Evolutionary conservation across 2,329 filamentous ascomycete species (phyloP).

Genomic region (Cladosporium oxysporum): DNA sequence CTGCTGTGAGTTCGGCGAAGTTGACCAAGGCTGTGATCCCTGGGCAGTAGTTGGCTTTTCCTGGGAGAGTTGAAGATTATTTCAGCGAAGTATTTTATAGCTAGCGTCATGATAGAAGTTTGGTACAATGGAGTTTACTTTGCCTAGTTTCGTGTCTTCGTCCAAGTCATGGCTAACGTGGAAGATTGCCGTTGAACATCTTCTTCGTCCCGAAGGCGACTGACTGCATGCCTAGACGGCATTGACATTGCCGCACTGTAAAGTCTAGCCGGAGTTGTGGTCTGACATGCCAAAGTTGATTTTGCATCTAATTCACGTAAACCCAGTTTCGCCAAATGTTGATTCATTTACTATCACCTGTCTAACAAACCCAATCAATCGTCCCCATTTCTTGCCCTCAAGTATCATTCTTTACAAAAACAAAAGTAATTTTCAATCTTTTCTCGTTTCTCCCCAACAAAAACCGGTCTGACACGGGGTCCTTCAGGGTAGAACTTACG

Average conservation of each 20-base stretch:
- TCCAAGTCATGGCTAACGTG: background rate
- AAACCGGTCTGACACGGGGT: background rate
- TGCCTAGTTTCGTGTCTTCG: background rate
- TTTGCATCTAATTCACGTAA: background rate
- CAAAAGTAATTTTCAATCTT: background rate
- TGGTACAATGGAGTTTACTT: background rate
- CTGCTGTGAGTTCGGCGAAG: constrained; percentile 40
- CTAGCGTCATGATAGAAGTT: background rate
- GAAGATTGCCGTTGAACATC: background rate
- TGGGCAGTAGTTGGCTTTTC: background rate
- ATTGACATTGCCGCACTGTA: background rate
- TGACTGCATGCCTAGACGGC: background rate
- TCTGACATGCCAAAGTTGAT: background rate
- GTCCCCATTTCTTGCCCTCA: background rate
- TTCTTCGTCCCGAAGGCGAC: background rate
- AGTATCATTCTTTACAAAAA: background rate
- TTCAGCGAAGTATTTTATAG: background rate
- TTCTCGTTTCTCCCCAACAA: background rate
- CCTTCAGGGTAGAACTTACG: background rate
- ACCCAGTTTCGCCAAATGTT: background rate
- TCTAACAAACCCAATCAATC: background rate
- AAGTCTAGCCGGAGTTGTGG: background rate
- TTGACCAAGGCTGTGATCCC: constrained; percentile 23
- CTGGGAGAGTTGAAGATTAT: background rate
- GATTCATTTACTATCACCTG: background rate